phyloP scores from a whole-genome alignment of 2,329 filamentous ascomycete genomes.

The Penicillium corylophilum region DNA sequence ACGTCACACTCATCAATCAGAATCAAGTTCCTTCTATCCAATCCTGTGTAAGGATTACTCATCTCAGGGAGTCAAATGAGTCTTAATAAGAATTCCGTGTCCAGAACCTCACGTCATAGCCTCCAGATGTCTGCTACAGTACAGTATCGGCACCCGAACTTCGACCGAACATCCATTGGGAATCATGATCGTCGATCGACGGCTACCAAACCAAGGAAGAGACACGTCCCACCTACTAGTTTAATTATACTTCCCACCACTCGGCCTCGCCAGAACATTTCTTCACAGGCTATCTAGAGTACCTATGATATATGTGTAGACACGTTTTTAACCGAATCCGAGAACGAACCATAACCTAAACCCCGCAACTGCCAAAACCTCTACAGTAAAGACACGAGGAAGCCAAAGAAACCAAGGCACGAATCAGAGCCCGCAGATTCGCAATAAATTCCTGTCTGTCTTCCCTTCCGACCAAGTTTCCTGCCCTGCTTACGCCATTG shows the following conservation, averaged over 20 bases:
- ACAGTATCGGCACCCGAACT: not conserved
- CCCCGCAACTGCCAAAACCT: no score
- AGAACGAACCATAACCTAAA: no score
- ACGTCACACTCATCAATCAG: not conserved
- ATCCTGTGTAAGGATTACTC: no score
- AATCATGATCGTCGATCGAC: conserved; percentile 1
- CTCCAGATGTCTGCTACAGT: not conserved
- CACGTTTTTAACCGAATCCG: not conserved
- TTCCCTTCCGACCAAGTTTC: conserved; percentile 3
- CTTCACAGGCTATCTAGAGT: not conserved
- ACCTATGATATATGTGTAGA: no score
- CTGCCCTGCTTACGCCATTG: not conserved
- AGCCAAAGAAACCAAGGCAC: not conserved
- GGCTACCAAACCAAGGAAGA: not conserved
- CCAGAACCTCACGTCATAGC: not conserved
- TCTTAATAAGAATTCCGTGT: not conserved
- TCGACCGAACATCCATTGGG: not conserved
- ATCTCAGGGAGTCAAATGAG: no score
- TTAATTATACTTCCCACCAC: not conserved
- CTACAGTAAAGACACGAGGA: no score
- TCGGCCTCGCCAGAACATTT: not conserved
- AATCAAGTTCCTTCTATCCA: not conserved
- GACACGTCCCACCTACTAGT: not conserved
- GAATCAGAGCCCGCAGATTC: conserved; percentile 6
- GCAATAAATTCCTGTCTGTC: not conserved